Percentiles rank a stretch among this genome's conserved stretches.
Conservation (phyloP, 306 rosid species). For the Glycine soja region DNA sequence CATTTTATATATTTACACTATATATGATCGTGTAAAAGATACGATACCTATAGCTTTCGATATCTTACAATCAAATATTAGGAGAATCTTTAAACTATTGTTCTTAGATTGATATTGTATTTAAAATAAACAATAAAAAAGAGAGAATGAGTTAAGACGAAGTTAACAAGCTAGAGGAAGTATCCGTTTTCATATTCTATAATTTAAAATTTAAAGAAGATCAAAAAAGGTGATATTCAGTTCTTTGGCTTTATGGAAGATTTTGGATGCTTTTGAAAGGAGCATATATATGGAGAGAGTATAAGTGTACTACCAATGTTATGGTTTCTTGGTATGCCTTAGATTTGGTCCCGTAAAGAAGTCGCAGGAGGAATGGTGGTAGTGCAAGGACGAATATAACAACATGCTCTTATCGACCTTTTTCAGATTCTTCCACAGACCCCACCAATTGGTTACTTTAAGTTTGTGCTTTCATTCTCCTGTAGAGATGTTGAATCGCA, state of each 20-base stretch:
- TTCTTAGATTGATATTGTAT: too few relatives aligned
- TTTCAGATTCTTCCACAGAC: constrained; percentile 69
- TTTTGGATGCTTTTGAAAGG: constrained; percentile 64
- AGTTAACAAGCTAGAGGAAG: too few relatives aligned
- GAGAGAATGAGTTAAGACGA: too few relatives aligned
- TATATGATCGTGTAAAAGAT: constrained; percentile 21
- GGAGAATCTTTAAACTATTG: constrained; percentile 33
- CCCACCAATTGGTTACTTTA: constrained; percentile 30
- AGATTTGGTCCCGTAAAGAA: constrained; percentile 93
- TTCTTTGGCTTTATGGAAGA: constrained; percentile 62
- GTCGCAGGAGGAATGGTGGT: constrained; percentile 74
- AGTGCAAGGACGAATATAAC: constrained; percentile 80
- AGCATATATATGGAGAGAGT: constrained; percentile 29
- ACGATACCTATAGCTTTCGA: constrained; percentile 38
- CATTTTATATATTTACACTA: background rate
- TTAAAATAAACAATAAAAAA: constrained; percentile 28
- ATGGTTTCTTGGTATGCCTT: constrained; percentile 50
- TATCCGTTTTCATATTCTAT: constrained; percentile 49
- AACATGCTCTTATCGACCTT: constrained; percentile 66
- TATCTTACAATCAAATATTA: constrained; percentile 30
- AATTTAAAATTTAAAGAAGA: constrained; percentile 49
- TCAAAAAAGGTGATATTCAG: constrained; percentile 63
- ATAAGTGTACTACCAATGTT: background rate
- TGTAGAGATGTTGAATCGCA: background rate
- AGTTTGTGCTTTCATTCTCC: background rate